phyloP scores from a whole-genome alignment of 768 basidiomycete genomes.

The Omphalotus guepiniiformis region DNA sequence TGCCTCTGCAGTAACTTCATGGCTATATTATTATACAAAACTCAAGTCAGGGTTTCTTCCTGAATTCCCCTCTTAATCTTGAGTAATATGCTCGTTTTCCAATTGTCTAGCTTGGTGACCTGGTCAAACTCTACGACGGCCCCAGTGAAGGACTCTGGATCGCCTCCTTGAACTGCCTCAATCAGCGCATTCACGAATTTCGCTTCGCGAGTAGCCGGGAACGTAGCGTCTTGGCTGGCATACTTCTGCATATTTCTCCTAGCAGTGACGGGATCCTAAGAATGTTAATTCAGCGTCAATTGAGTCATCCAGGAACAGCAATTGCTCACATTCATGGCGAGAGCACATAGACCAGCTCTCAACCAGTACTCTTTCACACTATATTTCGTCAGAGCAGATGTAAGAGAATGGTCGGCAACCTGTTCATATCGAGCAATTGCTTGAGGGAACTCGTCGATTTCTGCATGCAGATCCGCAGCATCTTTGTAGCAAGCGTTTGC shows the following conservation, averaged over 20 bases:
- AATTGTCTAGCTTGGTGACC: constrained; percentile 88
- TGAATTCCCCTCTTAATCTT: constrained; percentile 84
- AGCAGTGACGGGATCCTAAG: constrained; percentile 82
- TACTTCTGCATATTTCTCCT: constrained; percentile 78
- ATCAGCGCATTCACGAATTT: constrained; percentile 79
- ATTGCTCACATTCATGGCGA: constrained; percentile 75
- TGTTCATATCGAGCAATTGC: constrained; percentile 89
- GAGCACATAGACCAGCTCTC: constrained; percentile 76
- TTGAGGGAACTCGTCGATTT: constrained; percentile 77
- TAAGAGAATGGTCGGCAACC: constrained; percentile 81
- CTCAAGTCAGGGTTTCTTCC: constrained; percentile 41
- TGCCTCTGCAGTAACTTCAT: no score
- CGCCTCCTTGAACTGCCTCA: constrained; percentile 71
- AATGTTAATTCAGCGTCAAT: not conserved
- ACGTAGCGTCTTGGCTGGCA: constrained; percentile 77
- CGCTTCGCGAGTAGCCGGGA: constrained; percentile 84
- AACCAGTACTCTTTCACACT: constrained; percentile 99
- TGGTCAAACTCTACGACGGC: constrained; percentile 93
- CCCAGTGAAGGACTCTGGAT: constrained; percentile 69
- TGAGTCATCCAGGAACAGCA: not conserved
- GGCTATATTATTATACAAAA: no score
- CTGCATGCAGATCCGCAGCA: constrained; percentile 92
- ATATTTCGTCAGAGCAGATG: constrained; percentile 89
- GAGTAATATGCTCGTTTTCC: constrained; percentile 90
- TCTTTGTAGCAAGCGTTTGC: constrained; percentile 96